Base-by-base conservation (phyloP, 2,329 filamentous ascomycete species). In the Colletotrichum camelliae region DNA sequence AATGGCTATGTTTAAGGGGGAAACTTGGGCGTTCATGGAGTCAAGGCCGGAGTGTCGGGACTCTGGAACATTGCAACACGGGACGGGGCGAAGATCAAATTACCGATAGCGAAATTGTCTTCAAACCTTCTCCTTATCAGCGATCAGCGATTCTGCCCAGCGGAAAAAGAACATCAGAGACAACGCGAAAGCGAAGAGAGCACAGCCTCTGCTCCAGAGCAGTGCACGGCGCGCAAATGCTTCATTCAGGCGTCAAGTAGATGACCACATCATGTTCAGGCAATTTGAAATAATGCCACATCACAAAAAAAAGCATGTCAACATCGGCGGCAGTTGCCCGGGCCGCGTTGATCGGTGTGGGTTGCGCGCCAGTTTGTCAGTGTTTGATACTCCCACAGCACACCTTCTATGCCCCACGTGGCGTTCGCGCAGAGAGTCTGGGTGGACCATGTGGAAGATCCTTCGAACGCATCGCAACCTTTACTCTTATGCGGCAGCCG, bases 51-150 rank as follows among this genome's bases (percentile, higher is more conserved):
- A 27, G 16, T 29, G 16, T 65, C 64, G 64, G 48, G 21, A 55
- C 67, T 43, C 21, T 15, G 9, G 31, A 72, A 37, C 31, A 24
- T 61, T 43, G 24, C 55, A 62, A 33, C 57, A 24, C 64, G 57
- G 69, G 57, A 39, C 55, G 39, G 43, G 21, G 33, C 10, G 57
- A 55, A 27, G 37, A 64, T 64, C 39, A 58, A 62, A 67, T 75
- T 72, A 67, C 68, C 68, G 68, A 65, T 65, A 64, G 57, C 48
- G 64, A 68, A 24, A 73, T 37, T 72, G 39, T 52, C n/a, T 52
- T 6, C 43, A 52, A 52, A 52, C n/a, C 43, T 52, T 52, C 43
- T 52, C 43, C 43, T 52, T 52, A 52, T 52, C 43, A 52, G 43
- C 43, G 18, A 31, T 35, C 31, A 64, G 61, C 29, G 16, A 64